Evolutionary conservation across 306 rosid species (phyloP), one percentile per base, ranked within the genome.

Genomic region (Nissolia schottii): DNA sequence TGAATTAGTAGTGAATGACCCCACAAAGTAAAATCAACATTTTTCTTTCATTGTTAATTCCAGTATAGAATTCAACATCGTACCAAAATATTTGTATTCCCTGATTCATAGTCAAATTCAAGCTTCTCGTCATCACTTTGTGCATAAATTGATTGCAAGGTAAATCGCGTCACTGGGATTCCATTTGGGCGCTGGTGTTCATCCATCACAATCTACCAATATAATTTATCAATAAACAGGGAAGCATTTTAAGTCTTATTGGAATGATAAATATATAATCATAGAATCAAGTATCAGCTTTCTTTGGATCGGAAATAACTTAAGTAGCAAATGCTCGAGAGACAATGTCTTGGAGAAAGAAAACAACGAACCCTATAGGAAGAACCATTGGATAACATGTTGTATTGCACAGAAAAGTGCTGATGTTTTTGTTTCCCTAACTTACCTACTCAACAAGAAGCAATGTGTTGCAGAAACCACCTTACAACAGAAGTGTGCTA

Each of bases 31-130:
- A 64, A 72, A 29, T 48, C 25, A 14, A 23, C n/a, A 70, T 14
- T 54, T 61, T 58, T 20, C 58, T 64, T 34, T 54, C 58, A n/a
- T 57, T 41, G 48, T 7, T 18, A 60, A 77, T 41, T 67, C 34
- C 70, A 66, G 20, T 70, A 56, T 71, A 74, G 62, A 79, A 68
- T 61, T 64, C 43, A 64, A 22, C 15, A 63, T 72, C 87, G 78
- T 82, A 93, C 98, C 98, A 93, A 74, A 69, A 93, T 93, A 70
- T 85, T 91, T 68, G 97, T 91, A 76, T 85, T 91, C 72, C 96
- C 98, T 13, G 97, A 91, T 85, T 93, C 98, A 64, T 93, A 93
- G 75, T 93, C 98, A 82, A 93, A 93, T 82, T 89, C 97, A 76
- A 93, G 97, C 81, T 91, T 91, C 87, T 93, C 98, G 0, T 89